Base-by-base conservation (phyloP, 108 stramenopile species). In the Cyclotella distinguenda region DNA sequence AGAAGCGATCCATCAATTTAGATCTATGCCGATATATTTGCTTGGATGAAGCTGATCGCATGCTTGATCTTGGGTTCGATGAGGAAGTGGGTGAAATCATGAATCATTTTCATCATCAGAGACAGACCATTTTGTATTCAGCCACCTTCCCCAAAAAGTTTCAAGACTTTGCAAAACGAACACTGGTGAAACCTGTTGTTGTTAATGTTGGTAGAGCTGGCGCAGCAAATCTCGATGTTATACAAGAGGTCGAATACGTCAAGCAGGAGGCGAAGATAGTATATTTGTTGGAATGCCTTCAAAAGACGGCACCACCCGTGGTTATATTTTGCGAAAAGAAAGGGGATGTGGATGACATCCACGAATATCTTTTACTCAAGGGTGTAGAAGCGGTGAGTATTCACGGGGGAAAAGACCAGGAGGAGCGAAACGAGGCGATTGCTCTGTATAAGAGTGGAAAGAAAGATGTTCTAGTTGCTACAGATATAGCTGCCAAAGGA, bases 141-240 rank as follows among this genome's bases (percentile, higher is more conserved):
- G 99, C 99, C 31, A 99, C 99, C 11, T 98, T 99, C 87, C 99
- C 99, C 1, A 90, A 97, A 72, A 97, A 97, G 66, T 97, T 98
- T 82, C 95, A 96, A 67, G 96, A 97, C 64, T 99, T 99, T 87
- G 97, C 97, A n/a, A 85, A 93, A 60, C 77, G 91, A 35, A 94
- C 97, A 7, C 82, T 99, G 35, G 95, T 98, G 18, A 70, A 82
- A 62, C 97, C 99, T 19, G 88, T 99, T 30, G 86, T 97, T 4
- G 97, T 99, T 31, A 99, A 99, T 74, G 97, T 97, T 18, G 96
- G 97, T 13, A 84, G 99, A 10, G 97, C 97, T 3, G 99, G 99
- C 23, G 99, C 99, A 10, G 97, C 99, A 15, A 98, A 96, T 66
- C 68, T 98, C n/a, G 97, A 99, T 79, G 97, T 99, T 9, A 97